Conservation (phyloP, 2,329 filamentous ascomycete species). For the Raffaelea ambrosiae region DNA sequence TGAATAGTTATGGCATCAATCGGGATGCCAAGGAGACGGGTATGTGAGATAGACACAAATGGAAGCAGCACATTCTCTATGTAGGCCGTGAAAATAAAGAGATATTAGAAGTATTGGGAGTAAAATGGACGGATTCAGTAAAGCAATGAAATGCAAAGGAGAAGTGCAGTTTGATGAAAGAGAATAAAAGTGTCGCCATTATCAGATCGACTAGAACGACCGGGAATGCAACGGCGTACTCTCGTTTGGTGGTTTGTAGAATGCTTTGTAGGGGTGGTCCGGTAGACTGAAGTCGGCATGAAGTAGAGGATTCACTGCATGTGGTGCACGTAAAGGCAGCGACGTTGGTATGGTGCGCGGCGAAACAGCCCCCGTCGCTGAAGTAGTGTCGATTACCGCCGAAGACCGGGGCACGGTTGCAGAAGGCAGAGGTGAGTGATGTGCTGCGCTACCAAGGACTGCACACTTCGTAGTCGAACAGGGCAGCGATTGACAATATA, state of each 20-base stretch:
- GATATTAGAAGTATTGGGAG: no score
- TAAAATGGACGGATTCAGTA: no score
- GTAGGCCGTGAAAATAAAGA: no score
- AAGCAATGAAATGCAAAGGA: not conserved
- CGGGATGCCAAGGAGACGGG: no score
- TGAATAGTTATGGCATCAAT: no score
- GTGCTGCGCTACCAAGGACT: no score
- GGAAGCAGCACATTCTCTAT: no score
- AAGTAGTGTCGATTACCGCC: not conserved
- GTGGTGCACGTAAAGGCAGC: conserved; percentile 19
- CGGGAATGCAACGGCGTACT: conserved; percentile 7
- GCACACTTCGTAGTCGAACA: no score
- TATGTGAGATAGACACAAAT: no score
- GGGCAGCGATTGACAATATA: no score
- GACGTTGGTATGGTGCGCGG: conserved; percentile 19
- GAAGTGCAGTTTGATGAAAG: no score
- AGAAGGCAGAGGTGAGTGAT: no score
- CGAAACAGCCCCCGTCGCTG: conserved; percentile 9
- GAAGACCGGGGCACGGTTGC: not conserved
- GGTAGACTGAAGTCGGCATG: conserved; percentile 66
- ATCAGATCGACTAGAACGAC: not conserved
- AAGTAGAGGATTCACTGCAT: conserved; percentile 59
- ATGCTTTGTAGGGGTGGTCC: conserved; percentile 73
- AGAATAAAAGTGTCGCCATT: not conserved
- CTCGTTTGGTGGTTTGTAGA: conserved; percentile 63